These are phyloP conservation scores for Heliamphora pulchella DNA, from an alignment of 179 eudicot species.

Conservation along the genomic window DNA sequence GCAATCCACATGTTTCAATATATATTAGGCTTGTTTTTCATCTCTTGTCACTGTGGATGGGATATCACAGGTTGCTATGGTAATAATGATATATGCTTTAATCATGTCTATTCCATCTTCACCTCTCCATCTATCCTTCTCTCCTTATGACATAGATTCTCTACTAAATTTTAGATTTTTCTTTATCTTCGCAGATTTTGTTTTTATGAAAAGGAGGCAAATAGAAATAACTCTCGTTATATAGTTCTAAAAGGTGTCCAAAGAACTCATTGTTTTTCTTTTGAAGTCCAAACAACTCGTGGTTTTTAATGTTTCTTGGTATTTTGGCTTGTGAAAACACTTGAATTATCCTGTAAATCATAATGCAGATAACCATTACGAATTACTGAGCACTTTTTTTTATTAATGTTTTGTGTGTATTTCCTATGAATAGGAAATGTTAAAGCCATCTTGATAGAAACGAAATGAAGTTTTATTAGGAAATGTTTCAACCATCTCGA, in stretches of 20 bases:
- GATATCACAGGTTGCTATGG: too few relatives aligned
- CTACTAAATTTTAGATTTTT: not conserved
- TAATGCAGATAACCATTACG: too few relatives aligned
- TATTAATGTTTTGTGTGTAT: not conserved
- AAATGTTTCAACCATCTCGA: not conserved
- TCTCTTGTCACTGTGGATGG: too few relatives aligned
- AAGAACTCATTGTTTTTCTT: not conserved
- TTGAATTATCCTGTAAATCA: not conserved
- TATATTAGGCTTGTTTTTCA: too few relatives aligned
- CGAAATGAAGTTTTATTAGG: not conserved
- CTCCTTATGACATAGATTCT: too few relatives aligned
- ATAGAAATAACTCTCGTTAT: not conserved
- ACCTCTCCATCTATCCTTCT: not conserved
- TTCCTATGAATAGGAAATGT: not conserved
- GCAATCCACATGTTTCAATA: too few relatives aligned
- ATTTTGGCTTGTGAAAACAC: not conserved
- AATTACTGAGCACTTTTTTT: too few relatives aligned
- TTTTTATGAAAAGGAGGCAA: not conserved
- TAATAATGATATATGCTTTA: too few relatives aligned
- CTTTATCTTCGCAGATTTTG: not conserved
- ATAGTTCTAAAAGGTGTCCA: not conserved
- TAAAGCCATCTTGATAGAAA: not conserved
- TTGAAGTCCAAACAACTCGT: too few relatives aligned
- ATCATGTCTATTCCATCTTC: not conserved
- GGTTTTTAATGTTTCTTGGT: too few relatives aligned